Evolutionary conservation across 1,284 basidiomycete species (phyloP), one percentile per base, ranked within the genome.

Genomic region (Trichosporon coremiiforme): DNA sequence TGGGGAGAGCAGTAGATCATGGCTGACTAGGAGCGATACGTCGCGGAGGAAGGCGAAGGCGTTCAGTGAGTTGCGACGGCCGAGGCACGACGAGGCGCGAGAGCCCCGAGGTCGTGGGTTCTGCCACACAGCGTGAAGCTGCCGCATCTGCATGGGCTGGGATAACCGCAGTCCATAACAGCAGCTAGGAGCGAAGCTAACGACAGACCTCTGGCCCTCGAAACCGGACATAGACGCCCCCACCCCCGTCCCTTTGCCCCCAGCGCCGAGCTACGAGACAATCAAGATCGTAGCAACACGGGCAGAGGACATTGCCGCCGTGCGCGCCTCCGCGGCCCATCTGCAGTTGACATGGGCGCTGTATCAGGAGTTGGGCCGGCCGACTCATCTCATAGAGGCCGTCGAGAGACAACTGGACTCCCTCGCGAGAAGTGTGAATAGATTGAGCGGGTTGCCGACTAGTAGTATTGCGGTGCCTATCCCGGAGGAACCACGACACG

Each of bases 321-420:
- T 68, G 35, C 67, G 67, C 53, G 33, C 50, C 1, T 25, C 67
- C 1, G 36, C 65, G 33, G 50, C 64, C 6, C 67, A 68, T 17
- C 53, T 68, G 64, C 67, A 68, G 36, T 29, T 65, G 25, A 65
- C 64, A 35, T 68, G 67, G 67, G 45, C 29, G 7, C 64, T 68
- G 50, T 68, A 68, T 63, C 64, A 22, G 25, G 53, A 65, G 20
- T 53, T 68, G 35, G 64, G 64, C 15, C 50, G 67, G 17, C 67
- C 67, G 29, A 35, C 22, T n/a, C 65, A 68, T 41, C 67, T 68
- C 47, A 63, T 64, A 15, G 64, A 65, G 8, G 64, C 67, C 15
- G 22, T 68, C 7, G 67, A 60, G 29, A 20, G 64, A 20, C 67
- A 68, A 38, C 33, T 68, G 12, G 64, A 25, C 4, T 4, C 13